Conservation (phyloP, 208 protist genomes). For the Trichomonas tenax region DNA sequence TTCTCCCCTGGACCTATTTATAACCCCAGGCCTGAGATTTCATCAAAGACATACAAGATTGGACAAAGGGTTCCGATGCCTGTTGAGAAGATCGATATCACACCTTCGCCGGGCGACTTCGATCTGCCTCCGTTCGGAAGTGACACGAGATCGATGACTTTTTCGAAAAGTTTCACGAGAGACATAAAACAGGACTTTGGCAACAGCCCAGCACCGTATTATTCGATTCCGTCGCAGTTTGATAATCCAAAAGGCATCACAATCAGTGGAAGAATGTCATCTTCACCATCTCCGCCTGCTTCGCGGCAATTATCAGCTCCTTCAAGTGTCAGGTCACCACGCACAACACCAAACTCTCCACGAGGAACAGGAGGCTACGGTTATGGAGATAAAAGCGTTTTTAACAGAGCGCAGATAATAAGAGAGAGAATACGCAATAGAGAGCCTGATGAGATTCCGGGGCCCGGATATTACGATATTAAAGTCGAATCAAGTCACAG, state of each 20-base stretch:
- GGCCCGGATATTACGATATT: neutral
- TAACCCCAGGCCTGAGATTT: neutral
- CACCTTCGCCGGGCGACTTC: neutral
- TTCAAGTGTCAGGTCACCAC: neutral
- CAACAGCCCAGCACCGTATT: neutral
- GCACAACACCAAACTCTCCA: neutral
- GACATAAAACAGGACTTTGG: neutral
- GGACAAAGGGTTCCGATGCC: neutral
- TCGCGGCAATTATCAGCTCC: no score
- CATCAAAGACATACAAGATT: neutral
- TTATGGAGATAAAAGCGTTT: neutral
- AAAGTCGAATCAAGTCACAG: neutral
- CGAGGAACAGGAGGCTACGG: no score
- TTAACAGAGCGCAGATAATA: neutral
- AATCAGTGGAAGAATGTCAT: neutral
- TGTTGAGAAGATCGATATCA: neutral
- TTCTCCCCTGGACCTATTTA: neutral
- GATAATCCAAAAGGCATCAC: neutral
- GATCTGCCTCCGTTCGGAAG: neutral
- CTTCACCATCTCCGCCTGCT: neutral
- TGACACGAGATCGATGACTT: neutral
- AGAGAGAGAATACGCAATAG: neutral
- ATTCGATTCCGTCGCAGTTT: neutral
- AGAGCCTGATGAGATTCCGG: neutral
- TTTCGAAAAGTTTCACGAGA: neutral